Percentiles rank a stretch among this genome's conserved stretches.
phyloP scores from a whole-genome alignment of 805 yeast genomes.

The Candida bentonensis region DNA sequence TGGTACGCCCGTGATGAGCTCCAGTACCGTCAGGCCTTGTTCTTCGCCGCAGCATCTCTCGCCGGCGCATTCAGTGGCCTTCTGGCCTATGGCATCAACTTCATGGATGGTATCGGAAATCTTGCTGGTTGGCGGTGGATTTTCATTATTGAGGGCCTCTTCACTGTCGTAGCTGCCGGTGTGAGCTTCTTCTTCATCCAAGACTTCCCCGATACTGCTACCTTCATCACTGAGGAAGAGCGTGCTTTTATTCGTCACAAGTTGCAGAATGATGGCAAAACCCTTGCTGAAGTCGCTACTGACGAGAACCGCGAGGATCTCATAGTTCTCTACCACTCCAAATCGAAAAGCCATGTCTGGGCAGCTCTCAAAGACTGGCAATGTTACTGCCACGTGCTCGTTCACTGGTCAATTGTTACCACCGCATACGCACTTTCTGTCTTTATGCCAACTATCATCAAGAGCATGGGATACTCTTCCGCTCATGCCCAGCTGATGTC shows the following conservation, averaged over 20 bases:
- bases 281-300: conserved; percentile 7
- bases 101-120: conserved; percentile 28
- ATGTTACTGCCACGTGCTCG: conserved; percentile 35
- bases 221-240: conserved; percentile 31
- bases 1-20: conserved; percentile 27
- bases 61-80: conserved; percentile 26
- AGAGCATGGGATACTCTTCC: conserved; percentile 25
- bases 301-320: conserved; percentile 26
- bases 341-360: conserved; percentile 26
- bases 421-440: conserved; percentile 31
- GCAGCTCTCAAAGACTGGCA: conserved; percentile 36
- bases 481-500: conserved; percentile 29
- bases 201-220: conserved; percentile 41
- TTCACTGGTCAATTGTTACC: conserved; percentile 38
- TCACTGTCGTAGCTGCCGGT: conserved; percentile 28
- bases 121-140: conserved; percentile 41
- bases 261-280: conserved; percentile 31
- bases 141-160: conserved; percentile 40
- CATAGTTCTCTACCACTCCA: conserved; percentile 29
- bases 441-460: conserved; percentile 30
- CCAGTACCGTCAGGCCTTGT: conserved; percentile 25
- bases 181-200: conserved; percentile 24
- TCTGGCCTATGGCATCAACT: conserved; percentile 25
- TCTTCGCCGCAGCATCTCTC: conserved; percentile 23
- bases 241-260: conserved; percentile 37